phyloP scores from a whole-genome alignment of 495 filamentous ascomycete genomes.

The Tuber aestivum region DNA sequence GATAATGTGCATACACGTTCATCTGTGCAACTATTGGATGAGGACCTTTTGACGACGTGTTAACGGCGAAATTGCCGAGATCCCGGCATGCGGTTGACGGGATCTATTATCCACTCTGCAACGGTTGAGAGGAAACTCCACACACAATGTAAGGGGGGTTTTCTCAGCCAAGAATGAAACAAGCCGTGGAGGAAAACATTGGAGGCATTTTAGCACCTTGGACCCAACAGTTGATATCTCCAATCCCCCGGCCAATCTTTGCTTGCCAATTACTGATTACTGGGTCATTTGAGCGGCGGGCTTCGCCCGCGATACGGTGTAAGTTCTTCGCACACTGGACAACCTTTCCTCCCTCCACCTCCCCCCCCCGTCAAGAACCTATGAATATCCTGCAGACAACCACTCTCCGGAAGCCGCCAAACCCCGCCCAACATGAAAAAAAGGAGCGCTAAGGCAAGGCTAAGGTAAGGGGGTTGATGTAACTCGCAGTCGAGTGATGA shows the following conservation, averaged over 20 bases:
- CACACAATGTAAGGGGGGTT: not conserved
- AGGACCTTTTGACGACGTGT: not conserved
- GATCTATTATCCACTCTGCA: too few relatives aligned
- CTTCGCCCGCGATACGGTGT: not conserved
- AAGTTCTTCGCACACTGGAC: not conserved
- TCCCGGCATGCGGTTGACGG: too few relatives aligned
- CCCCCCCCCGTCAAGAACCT: not conserved
- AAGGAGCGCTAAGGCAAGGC: not conserved
- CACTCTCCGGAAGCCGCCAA: too few relatives aligned
- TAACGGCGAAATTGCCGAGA: not conserved
- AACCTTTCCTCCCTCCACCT: not conserved
- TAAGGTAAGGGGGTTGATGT: not conserved
- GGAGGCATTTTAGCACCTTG: not conserved
- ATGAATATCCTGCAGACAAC: not conserved
- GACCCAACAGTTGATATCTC: not conserved
- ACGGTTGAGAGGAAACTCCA: not conserved
- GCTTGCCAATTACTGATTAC: too few relatives aligned
- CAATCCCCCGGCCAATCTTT: not conserved
- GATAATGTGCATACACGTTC: not conserved
- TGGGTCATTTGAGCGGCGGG: not conserved
- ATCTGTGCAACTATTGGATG: not conserved
- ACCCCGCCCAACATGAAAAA: not conserved
- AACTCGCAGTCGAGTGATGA: not conserved
- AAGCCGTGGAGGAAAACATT: not conserved
- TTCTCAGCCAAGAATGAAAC: not conserved